Conservation (phyloP, 2,329 filamentous ascomycete genomes). For the Zarea fungicola region DNA sequence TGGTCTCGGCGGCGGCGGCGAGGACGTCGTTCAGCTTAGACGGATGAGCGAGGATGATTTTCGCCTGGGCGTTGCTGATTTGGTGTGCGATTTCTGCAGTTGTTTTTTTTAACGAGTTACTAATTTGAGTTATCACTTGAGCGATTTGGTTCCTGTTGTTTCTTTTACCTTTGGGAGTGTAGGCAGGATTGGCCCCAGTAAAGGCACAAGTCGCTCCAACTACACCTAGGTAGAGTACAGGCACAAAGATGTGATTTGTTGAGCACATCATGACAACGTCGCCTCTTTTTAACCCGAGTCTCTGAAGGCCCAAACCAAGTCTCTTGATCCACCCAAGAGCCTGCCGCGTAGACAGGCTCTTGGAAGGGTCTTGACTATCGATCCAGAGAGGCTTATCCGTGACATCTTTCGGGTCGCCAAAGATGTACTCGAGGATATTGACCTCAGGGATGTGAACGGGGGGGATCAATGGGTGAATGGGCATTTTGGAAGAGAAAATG, state of each 20-base stretch:
- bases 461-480: conserved; percentile 38
- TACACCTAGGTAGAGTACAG: conserved; percentile 48
- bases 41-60: conserved; percentile 45
- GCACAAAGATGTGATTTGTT: conserved; percentile 51
- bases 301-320: conserved; percentile 43
- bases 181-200: conserved; percentile 49
- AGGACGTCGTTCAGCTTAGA: conserved; percentile 37
- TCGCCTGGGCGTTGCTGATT: conserved; percentile 45
- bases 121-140: no score
- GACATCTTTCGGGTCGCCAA: conserved; percentile 23
- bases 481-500: conserved; percentile 26
- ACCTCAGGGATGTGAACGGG: conserved; percentile 38
- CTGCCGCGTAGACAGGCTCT: conserved; percentile 41
- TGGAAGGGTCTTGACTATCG: conserved; percentile 40
- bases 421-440: conserved; percentile 37
- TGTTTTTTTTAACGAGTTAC: no score
- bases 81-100: conserved; percentile 44
- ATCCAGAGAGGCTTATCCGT: conserved; percentile 48
- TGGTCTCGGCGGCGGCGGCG: conserved; percentile 35
- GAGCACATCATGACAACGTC: conserved; percentile 51
- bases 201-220: conserved; percentile 49
- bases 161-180: conserved; percentile 42
- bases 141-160: no score
- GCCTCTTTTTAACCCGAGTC: conserved; percentile 38
- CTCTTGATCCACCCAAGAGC: conserved; percentile 46